These are phyloP conservation scores for Aristolochia contorta DNA, from an alignment of 164 flowering plant genomes.

Conservation along the genomic window DNA sequence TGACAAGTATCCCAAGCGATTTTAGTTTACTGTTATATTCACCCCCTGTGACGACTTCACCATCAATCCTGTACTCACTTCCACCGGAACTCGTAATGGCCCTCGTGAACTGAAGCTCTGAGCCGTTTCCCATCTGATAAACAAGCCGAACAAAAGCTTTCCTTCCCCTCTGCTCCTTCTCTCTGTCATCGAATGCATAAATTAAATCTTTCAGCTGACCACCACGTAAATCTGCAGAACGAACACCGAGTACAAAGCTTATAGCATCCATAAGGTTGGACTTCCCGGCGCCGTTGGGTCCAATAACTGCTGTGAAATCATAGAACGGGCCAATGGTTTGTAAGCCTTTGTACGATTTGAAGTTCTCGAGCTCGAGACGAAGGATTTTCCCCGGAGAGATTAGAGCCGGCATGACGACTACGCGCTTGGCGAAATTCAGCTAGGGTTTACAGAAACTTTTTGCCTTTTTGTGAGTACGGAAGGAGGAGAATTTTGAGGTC, in stretches of 20 bases:
- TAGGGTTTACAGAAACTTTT: neutral
- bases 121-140: slow-evolving; percentile 40
- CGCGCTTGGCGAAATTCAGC: neutral
- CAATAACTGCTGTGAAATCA: slow-evolving; percentile 94
- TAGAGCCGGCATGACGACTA: slow-evolving; percentile 48
- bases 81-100: slow-evolving; percentile 58
- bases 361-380: slow-evolving; percentile 83
- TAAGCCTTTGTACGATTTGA: slow-evolving; percentile 91
- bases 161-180: slow-evolving; percentile 80
- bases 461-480: too few relatives aligned
- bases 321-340: slow-evolving; percentile 84
- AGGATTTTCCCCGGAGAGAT: slow-evolving; percentile 61
- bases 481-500: too few relatives aligned
- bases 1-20: slow-evolving; percentile 84
- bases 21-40: slow-evolving; percentile 64
- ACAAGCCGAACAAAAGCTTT: slow-evolving; percentile 77
- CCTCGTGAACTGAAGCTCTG: slow-evolving; percentile 66
- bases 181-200: slow-evolving; percentile 76
- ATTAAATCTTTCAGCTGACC: slow-evolving; percentile 87
- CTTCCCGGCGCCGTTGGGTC: slow-evolving; percentile 97
- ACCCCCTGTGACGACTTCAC: slow-evolving; percentile 64
- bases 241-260: slow-evolving; percentile 94
- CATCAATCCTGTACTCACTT: slow-evolving; percentile 79
- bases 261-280: slow-evolving; percentile 99
- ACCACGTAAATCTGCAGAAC: slow-evolving; percentile 81